These are phyloP conservation scores for Phytophthora sp. DNA, from an alignment of 352 stramenopile genomes.

Conservation along the genomic window DNA sequence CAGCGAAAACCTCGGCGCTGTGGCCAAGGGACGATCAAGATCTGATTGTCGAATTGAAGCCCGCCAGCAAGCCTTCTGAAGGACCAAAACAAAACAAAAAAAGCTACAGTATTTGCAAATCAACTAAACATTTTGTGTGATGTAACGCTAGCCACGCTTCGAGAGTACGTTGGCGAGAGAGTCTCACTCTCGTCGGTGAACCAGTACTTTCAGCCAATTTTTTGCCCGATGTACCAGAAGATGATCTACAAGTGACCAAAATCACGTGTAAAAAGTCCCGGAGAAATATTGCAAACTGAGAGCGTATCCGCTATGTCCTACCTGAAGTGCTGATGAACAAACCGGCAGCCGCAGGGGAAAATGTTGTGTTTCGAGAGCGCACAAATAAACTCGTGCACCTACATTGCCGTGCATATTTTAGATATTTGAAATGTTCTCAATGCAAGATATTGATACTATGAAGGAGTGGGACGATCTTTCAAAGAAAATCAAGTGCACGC, in stretches of 20 bases:
- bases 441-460: background rate
- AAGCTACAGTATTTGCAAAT: background rate
- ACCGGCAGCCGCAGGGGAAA: background rate
- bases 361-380: background rate
- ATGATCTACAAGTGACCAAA: background rate
- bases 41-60: background rate
- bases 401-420: background rate
- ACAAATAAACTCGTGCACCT: background rate
- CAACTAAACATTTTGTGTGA: conserved; percentile 1
- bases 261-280: background rate
- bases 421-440: background rate
- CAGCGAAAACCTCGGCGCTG: background rate
- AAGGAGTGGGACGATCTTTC: background rate
- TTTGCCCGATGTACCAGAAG: background rate
- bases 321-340: conserved; percentile 4
- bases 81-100: background rate
- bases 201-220: background rate
- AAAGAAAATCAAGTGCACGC: background rate
- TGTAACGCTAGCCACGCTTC: background rate
- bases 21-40: background rate
- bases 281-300: background rate
- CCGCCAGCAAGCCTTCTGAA: background rate
- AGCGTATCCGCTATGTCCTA: background rate
- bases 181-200: background rate
- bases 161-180: conserved; percentile 2